Evolutionary conservation across 192 early-diverging fungal species (phyloP).

Genomic region (Phlyctochytrium arcticum): DNA sequence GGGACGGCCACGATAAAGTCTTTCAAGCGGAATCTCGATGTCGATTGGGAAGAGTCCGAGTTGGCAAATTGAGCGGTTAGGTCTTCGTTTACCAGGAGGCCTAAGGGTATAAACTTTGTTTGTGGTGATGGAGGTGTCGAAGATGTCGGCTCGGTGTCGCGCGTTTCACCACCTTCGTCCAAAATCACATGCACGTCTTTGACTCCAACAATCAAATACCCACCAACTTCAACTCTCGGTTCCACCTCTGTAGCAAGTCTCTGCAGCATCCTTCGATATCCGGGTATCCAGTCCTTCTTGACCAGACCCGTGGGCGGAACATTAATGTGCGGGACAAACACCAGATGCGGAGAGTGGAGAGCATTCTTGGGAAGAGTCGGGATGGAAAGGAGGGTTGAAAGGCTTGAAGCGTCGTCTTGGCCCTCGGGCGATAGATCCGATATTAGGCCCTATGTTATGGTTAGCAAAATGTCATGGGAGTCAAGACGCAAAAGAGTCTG

Average conservation of each 20-base stretch:
- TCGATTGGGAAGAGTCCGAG: background rate
- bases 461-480: too few species aligned
- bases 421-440: conserved; percentile 59
- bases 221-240: conserved; percentile 17
- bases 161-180: background rate
- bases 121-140: background rate
- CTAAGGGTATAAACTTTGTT: conserved; percentile 18
- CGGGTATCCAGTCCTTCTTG: conserved; percentile 15
- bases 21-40: conserved; percentile 46
- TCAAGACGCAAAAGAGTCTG: background rate
- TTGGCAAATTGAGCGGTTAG: conserved; percentile 13
- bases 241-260: conserved; percentile 19
- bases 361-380: background rate
- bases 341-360: background rate
- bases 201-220: conserved; percentile 32
- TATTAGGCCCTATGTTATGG: conserved; percentile 61
- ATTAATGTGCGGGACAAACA: conserved; percentile 36
- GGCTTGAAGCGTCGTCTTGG: conserved; percentile 25
- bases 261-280: conserved; percentile 29
- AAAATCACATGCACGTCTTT: conserved; percentile 29
- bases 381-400: conserved; percentile 13
- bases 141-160: background rate
- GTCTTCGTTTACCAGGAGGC: conserved; percentile 26
- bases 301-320: conserved; percentile 28
- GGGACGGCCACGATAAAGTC: conserved; percentile 66